Evolutionary conservation across 768 basidiomycete genomes (phyloP).

Genomic region (Pluteus cervinus): DNA sequence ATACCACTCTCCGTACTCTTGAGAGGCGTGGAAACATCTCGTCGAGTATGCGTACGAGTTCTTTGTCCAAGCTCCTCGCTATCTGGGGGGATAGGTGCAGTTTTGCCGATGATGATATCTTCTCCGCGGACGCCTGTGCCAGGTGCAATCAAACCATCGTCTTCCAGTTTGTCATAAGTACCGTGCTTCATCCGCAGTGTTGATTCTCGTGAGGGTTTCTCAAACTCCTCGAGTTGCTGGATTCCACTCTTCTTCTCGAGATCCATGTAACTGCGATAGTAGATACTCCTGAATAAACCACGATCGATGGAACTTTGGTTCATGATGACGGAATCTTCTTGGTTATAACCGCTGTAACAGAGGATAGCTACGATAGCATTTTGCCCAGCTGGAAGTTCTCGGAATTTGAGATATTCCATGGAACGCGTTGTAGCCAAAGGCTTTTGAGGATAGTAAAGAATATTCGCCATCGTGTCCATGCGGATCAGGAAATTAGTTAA

Average conservation of each 20-base stretch:
- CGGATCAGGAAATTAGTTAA: slow-evolving; percentile 97
- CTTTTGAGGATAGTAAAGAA: slow-evolving; percentile 98
- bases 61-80: slow-evolving; percentile 96
- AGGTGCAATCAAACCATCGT: slow-evolving; percentile 92
- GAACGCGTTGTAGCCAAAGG: slow-evolving; percentile 97
- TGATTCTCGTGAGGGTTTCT: slow-evolving; percentile 89
- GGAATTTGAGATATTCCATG: slow-evolving; percentile 99
- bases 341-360: slow-evolving; percentile 99
- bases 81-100: slow-evolving; percentile 93
- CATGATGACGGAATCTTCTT: slow-evolving; percentile 99
- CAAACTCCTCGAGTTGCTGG: slow-evolving; percentile 90
- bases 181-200: slow-evolving; percentile 97
- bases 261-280: slow-evolving; percentile 98
- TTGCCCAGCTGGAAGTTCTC: slow-evolving; percentile 97
- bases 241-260: slow-evolving; percentile 95
- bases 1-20: slow-evolving; percentile 98
- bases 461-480: slow-evolving; percentile 99
- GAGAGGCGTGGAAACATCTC: slow-evolving; percentile 95
- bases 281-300: slow-evolving; percentile 96
- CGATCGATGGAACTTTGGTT: slow-evolving; percentile 98
- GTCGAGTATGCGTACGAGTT: slow-evolving; percentile 86
- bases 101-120: slow-evolving; percentile 99
- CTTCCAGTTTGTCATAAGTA: slow-evolving; percentile 96
- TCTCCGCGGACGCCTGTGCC: slow-evolving; percentile 94
- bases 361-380: slow-evolving; percentile 98